phyloP scores from a whole-genome alignment of 768 basidiomycete species.

The Collybia sordida region DNA sequence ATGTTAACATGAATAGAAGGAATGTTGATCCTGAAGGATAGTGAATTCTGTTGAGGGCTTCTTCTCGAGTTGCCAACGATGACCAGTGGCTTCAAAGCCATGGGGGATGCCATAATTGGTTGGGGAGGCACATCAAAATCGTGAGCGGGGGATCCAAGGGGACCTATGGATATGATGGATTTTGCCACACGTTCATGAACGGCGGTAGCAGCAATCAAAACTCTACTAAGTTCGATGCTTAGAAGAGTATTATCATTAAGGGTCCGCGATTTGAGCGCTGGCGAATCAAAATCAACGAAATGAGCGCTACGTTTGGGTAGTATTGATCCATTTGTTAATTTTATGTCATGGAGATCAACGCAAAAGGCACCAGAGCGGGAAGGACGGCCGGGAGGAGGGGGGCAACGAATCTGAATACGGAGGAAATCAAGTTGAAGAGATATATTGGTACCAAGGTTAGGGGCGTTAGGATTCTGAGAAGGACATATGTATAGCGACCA shows the following conservation, averaged over 20 bases:
- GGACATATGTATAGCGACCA: neutral
- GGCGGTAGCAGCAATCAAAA: slow-evolving; percentile 49
- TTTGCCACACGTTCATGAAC: slow-evolving; percentile 38
- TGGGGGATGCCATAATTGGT: neutral
- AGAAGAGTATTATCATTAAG: slow-evolving; percentile 24
- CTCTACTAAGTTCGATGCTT: slow-evolving; percentile 40
- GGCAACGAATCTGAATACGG: slow-evolving; percentile 67
- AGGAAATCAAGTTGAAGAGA: slow-evolving; percentile 52
- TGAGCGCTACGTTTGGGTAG: slow-evolving; percentile 15
- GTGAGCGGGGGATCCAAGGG: slow-evolving; percentile 26
- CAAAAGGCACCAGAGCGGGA: slow-evolving; percentile 70
- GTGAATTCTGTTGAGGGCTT: slow-evolving; percentile 13
- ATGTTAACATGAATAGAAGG: slow-evolving; percentile 65
- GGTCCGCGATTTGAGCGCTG: no score
- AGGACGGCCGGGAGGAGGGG: slow-evolving; percentile 45
- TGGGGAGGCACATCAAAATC: neutral
- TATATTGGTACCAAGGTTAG: slow-evolving; percentile 17
- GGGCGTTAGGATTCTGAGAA: neutral
- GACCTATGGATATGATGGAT: slow-evolving; percentile 51
- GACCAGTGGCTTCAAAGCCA: slow-evolving; percentile 32
- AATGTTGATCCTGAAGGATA: slow-evolving; percentile 39
- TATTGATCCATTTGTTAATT: slow-evolving; percentile 31
- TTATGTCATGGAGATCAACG: slow-evolving; percentile 59
- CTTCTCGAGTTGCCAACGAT: slow-evolving; percentile 23
- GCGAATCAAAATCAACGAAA: no score